Conservation (phyloP, 2,329 filamentous ascomycete genomes). For the Colletotrichum plurivorum region DNA sequence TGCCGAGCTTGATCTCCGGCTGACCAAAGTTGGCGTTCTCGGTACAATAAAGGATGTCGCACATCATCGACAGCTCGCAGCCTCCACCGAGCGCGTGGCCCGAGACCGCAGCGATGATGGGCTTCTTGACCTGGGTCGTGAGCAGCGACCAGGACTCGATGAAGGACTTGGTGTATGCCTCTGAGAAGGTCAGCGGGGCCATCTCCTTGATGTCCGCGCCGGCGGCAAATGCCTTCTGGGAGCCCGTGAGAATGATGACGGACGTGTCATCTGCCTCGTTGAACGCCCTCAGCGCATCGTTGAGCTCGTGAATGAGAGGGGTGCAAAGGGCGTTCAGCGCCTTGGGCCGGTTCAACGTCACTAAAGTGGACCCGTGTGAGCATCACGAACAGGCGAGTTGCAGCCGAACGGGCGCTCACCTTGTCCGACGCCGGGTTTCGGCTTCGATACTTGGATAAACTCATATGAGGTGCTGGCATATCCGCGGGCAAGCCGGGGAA, state of each 20-base stretch:
- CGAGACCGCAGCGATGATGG: slow-evolving; percentile 93
- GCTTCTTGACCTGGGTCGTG: slow-evolving; percentile 88
- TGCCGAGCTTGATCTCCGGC: slow-evolving; percentile 95
- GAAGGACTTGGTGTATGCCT: slow-evolving; percentile 91
- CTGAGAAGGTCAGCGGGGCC: slow-evolving; percentile 89
- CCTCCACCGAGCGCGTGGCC: slow-evolving; percentile 95
- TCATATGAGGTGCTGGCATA: slow-evolving; percentile 76
- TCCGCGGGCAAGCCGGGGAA: slow-evolving; percentile 70
- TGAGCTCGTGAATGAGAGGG: slow-evolving; percentile 91
- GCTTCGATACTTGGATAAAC: slow-evolving; percentile 84
- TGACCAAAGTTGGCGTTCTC: slow-evolving; percentile 91
- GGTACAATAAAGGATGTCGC: slow-evolving; percentile 93
- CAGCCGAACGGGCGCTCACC: slow-evolving; percentile 65
- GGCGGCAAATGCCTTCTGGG: slow-evolving; percentile 90
- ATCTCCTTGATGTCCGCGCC: slow-evolving; percentile 99
- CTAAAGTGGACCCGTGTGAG: slow-evolving; percentile 60
- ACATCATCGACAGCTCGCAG: slow-evolving; percentile 98
- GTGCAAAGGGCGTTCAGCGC: slow-evolving; percentile 94
- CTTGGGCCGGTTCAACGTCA: slow-evolving; percentile 94
- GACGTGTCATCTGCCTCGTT: slow-evolving; percentile 78
- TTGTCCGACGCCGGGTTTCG: slow-evolving; percentile 90
- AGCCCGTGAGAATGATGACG: slow-evolving; percentile 89
- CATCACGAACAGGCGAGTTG: slow-evolving; percentile 28
- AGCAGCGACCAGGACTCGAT: slow-evolving; percentile 95
- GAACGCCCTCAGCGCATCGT: slow-evolving; percentile 80